Evolutionary conservation across 176 grass and related monocot genomes (phyloP).

Genomic region (Zoysia japonica): DNA sequence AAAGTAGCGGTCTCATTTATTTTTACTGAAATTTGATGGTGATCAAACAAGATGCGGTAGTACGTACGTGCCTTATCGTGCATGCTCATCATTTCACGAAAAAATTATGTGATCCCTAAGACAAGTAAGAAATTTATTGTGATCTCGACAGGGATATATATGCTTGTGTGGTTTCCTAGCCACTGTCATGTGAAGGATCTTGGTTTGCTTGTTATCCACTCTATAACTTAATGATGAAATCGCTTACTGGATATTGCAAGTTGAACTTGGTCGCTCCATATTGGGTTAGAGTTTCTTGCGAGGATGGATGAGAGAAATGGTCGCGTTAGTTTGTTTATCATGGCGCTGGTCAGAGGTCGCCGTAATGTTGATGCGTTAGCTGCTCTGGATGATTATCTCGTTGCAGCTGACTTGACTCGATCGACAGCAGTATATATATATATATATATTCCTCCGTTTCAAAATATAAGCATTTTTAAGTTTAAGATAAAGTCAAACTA

Average conservation of each 20-base stretch:
- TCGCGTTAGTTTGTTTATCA: constrained; percentile 10
- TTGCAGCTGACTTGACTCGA: background rate
- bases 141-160: background rate
- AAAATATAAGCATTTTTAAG: no score
- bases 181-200: background rate
- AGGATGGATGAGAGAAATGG: constrained; percentile 27
- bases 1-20: constrained; percentile 1
- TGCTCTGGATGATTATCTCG: background rate
- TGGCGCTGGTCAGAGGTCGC: background rate
- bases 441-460: no score
- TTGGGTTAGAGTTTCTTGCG: constrained; percentile 27
- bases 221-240: background rate
- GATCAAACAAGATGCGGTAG: background rate
- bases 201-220: background rate
- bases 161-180: background rate
- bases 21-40: background rate
- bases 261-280: background rate
- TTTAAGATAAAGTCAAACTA: no score
- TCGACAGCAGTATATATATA: no score
- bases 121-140: constrained; percentile 10
- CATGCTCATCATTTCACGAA: background rate
- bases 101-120: background rate
- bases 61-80: background rate
- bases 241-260: background rate
- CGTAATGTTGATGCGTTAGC: background rate